phyloP scores from a whole-genome alignment of 1,284 basidiomycete genomes.

The Ceratobasidium theobromae region DNA sequence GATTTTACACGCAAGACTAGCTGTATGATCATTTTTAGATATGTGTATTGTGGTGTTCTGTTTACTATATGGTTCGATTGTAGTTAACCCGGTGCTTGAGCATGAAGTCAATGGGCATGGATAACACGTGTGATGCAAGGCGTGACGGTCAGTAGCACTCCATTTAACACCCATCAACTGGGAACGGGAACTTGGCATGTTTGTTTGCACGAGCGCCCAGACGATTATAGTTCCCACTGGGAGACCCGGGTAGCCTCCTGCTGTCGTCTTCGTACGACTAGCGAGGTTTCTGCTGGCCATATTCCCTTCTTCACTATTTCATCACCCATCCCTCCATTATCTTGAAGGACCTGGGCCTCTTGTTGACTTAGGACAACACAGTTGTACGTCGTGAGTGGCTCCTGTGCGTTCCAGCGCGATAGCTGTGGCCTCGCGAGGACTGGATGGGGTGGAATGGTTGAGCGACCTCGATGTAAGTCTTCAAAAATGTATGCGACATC shows the following conservation, averaged over 20 bases:
- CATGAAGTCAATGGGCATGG: background rate
- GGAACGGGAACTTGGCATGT: background rate
- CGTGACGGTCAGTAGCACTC: background rate
- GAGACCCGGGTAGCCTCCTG: constrained; percentile 1
- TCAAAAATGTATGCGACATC: constrained; percentile 85
- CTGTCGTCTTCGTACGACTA: constrained; percentile 6
- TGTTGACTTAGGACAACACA: constrained; percentile 75
- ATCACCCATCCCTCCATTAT: constrained; percentile 50
- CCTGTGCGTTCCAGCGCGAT: constrained; percentile 74
- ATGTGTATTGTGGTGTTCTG: too few relatives aligned
- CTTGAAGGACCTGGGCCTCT: constrained; percentile 70
- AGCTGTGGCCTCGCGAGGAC: constrained; percentile 71
- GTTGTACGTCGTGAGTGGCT: constrained; percentile 70
- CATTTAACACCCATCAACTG: background rate
- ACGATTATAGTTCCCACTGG: constrained; percentile 14
- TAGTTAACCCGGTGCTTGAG: too few relatives aligned
- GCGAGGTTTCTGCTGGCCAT: constrained; percentile 14
- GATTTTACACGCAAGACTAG: too few relatives aligned
- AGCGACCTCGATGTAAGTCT: constrained; percentile 80
- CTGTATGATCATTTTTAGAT: too few relatives aligned
- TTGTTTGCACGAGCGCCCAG: background rate
- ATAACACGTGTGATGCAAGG: background rate
- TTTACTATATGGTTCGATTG: too few relatives aligned
- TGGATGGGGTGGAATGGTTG: constrained; percentile 71
- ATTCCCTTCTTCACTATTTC: constrained; percentile 21